A percentile compares a stretch with the other conserved stretches of the same genome.
Evolutionary conservation across 768 basidiomycete genomes (phyloP).

Genomic region (Phaeotremella skinneri): DNA sequence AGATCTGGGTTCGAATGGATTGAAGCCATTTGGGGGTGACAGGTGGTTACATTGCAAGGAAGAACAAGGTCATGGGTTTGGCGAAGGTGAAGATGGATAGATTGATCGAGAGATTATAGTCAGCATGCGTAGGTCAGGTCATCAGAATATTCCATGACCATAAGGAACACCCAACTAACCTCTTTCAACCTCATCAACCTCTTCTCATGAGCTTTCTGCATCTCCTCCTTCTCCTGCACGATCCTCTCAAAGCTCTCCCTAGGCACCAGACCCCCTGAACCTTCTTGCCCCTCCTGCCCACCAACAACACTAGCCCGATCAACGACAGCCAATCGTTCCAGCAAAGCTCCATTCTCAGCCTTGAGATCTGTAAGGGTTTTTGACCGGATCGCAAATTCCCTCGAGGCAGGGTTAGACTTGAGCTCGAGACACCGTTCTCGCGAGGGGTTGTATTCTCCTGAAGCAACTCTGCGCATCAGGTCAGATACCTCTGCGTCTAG

Average conservation of each 20-base stretch:
- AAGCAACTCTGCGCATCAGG: constrained; percentile 45
- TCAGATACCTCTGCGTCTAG: constrained; percentile 46
- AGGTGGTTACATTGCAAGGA: not conserved
- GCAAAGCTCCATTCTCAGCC: constrained; percentile 77
- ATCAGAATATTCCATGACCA: too few relatives aligned
- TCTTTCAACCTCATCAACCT: constrained; percentile 74
- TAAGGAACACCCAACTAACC: constrained; percentile 56
- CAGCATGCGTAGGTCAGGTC: too few relatives aligned
- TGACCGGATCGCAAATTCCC: constrained; percentile 73
- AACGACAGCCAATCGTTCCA: constrained; percentile 59
- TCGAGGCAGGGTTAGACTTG: constrained; percentile 74
- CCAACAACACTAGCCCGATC: constrained; percentile 19
- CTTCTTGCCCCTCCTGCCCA: constrained; percentile 5
- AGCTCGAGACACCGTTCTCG: constrained; percentile 54
- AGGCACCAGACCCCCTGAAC: constrained; percentile 61
- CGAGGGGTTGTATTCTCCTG: constrained; percentile 48
- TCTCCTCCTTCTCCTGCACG: constrained; percentile 65
- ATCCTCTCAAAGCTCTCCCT: constrained; percentile 75
- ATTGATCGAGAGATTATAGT: too few relatives aligned
- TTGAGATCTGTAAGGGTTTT: constrained; percentile 72
- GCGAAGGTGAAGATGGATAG: not conserved
- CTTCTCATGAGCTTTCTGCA: constrained; percentile 74
- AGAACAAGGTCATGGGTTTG: not conserved
- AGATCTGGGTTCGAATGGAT: constrained; percentile 59
- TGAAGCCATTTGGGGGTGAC: not conserved